Conservation (phyloP, 73 alveolate species). For the Paramecium octaurelia region DNA sequence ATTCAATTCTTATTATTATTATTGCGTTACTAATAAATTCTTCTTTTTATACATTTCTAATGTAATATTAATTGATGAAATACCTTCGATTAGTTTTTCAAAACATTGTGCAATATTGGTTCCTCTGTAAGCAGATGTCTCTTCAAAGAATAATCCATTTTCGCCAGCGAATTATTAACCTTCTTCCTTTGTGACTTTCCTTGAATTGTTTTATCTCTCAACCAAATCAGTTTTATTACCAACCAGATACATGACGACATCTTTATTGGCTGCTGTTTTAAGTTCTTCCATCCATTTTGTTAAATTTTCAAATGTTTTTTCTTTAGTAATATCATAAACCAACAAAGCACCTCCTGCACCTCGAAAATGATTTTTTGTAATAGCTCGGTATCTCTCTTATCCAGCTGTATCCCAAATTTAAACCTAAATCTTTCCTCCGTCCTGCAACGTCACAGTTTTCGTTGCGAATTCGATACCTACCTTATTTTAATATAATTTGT, state of each 20-base stretch:
- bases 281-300: conserved; percentile 83
- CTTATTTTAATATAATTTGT: conserved; percentile 6
- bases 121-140: conserved; percentile 73
- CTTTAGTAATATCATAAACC: conserved; percentile 89
- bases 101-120: conserved; percentile 50
- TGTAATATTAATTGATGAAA: neutral
- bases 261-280: conserved; percentile 80
- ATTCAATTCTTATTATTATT: neutral
- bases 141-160: conserved; percentile 71
- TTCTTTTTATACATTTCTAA: conserved; percentile 18
- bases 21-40: neutral
- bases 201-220: conserved; percentile 69
- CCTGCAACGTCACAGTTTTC: conserved; percentile 75
- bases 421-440: conserved; percentile 79
- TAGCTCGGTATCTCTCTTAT: conserved; percentile 81
- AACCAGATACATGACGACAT: conserved; percentile 77
- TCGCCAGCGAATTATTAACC: conserved; percentile 71
- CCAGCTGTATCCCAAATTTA: conserved; percentile 93
- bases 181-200: conserved; percentile 71
- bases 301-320: conserved; percentile 78
- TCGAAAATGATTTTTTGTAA: conserved; percentile 88
- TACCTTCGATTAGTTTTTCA: conserved; percentile 59
- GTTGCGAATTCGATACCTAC: conserved; percentile 85
- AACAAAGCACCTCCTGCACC: conserved; percentile 95
- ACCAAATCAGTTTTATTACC: conserved; percentile 83